Evolutionary conservation across 257 asterid genomes (phyloP).

Genomic region (Petunia secreta): DNA sequence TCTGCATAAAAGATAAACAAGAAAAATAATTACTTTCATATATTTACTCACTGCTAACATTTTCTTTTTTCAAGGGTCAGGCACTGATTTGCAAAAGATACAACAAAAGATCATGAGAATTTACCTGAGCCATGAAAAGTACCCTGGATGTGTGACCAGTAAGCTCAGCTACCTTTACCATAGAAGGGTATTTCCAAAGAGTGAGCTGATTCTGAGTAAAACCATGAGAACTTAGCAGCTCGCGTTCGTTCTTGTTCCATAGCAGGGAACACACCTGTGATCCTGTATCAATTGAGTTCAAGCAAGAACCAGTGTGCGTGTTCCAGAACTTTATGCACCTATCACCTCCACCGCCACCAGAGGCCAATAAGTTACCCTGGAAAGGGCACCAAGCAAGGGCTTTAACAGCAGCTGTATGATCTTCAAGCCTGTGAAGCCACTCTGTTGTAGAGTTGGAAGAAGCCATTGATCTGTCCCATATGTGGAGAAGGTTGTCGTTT

Average conservation of each 20-base stretch:
- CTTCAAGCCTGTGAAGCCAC: slow-evolving; percentile 92
- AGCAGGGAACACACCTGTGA: slow-evolving; percentile 92
- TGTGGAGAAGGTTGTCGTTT: slow-evolving; percentile 85
- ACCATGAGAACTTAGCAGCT: slow-evolving; percentile 90
- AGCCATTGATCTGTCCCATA: slow-evolving; percentile 85
- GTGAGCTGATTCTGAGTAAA: slow-evolving; percentile 93
- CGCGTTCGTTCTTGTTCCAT: slow-evolving; percentile 92
- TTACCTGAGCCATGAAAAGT: slow-evolving; percentile 88
- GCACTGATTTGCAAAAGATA: neutral
- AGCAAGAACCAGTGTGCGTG: slow-evolving; percentile 92
- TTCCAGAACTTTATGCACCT: slow-evolving; percentile 88
- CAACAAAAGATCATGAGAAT: neutral
- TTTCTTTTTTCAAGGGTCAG: neutral
- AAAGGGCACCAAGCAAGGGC: slow-evolving; percentile 99
- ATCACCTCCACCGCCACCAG: slow-evolving; percentile 93
- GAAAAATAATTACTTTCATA: neutral
- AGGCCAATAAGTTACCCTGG: slow-evolving; percentile 80
- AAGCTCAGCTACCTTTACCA: slow-evolving; percentile 91
- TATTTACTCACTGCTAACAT: neutral
- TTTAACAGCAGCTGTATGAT: slow-evolving; percentile 90
- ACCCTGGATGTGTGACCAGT: slow-evolving; percentile 95
- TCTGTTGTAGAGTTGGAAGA: slow-evolving; percentile 65
- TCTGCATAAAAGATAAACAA: slow-evolving; percentile 40
- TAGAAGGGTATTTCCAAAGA: slow-evolving; percentile 95
- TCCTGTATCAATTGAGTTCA: slow-evolving; percentile 88